Conservation (phyloP, 2,329 filamentous ascomycete species). For the Dothiorella sarmentorum region DNA sequence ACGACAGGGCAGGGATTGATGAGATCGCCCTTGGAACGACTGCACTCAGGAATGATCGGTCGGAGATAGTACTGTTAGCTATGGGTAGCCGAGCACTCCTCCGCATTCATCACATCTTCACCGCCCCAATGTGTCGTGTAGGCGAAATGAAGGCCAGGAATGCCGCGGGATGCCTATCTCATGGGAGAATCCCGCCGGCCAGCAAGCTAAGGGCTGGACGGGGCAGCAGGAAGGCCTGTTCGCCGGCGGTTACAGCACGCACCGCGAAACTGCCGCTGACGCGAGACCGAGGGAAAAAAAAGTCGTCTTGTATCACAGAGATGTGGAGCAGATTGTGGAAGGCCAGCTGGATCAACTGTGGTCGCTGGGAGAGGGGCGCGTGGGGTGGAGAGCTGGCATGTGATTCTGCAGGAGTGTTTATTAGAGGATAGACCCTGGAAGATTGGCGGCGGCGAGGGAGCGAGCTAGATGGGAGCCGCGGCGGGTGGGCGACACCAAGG, state of each 20-base stretch:
- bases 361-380: background rate
- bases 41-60: conserved; percentile 14
- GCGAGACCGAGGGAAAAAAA: background rate
- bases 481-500: conserved; percentile 1
- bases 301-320: background rate
- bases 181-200: background rate
- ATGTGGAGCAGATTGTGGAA: background rate
- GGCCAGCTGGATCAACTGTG: too few species aligned
- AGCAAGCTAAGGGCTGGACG: background rate
- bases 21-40: background rate
- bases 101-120: conserved; percentile 6
- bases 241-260: background rate
- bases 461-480: background rate
- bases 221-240: conserved; percentile 1
- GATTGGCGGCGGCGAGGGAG: background rate
- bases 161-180: conserved; percentile 7
- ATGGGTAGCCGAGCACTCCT: background rate
- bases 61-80: conserved; percentile 1
- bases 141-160: conserved; percentile 10
- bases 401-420: background rate
- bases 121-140: background rate
- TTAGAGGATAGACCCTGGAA: conserved; percentile 10
- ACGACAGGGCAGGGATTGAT: conserved; percentile 1
- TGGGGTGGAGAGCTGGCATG: too few species aligned
- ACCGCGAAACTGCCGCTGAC: conserved; percentile 10